Evolutionary conservation across 2,329 filamentous ascomycete species (phyloP), one percentile per base, ranked within the genome.

Genomic region (Phialemoniopsis sp.): DNA sequence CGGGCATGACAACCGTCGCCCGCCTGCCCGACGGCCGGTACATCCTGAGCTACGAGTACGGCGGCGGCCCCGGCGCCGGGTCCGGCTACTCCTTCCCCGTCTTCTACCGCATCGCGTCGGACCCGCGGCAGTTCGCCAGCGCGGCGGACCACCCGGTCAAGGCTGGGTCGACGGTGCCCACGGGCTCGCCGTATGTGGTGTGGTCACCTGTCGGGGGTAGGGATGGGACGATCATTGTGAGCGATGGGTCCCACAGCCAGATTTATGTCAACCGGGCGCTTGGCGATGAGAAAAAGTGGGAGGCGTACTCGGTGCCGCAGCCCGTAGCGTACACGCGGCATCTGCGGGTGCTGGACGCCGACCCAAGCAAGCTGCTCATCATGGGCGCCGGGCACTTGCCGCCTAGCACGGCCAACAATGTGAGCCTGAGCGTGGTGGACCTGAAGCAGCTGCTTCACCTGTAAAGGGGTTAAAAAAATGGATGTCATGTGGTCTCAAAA

Each of bases 1-100:
- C 83, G 0, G 83, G 83, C 36, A 87, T 87, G 83, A 74, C 82
- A 3, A 77, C 72, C 1, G 66, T 87, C 8, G 67, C 73, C 2
- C 52, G 68, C 51, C 68, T 87, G 65, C 80, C 47, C 29, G 75
- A 75, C 46, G 76, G 72, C 41, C 62, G 77, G 51, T 85, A 73
- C 58, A 75, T 87, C 51, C 76, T 80, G 63, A 70, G 72, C 6
- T 84, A 85, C 56, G 82, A 86, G 55, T 79, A 76, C 46, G 76
- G 76, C 36, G 73, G 58, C 15, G 72, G 47, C 52, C 65, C 53
- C 13, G 51, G 53, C 2, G 47, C 48, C 13, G 41, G 46, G 16
- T 48, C 37, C n/a, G 44, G 45, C 8, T 46, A 48, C 35, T 39
- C 36, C 19, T 70, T 67, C 55, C 63, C 66, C 13, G 63, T 70